Evolutionary conservation across 2,329 filamentous ascomycete species (phyloP).

Genomic region (Alternaria dauci): DNA sequence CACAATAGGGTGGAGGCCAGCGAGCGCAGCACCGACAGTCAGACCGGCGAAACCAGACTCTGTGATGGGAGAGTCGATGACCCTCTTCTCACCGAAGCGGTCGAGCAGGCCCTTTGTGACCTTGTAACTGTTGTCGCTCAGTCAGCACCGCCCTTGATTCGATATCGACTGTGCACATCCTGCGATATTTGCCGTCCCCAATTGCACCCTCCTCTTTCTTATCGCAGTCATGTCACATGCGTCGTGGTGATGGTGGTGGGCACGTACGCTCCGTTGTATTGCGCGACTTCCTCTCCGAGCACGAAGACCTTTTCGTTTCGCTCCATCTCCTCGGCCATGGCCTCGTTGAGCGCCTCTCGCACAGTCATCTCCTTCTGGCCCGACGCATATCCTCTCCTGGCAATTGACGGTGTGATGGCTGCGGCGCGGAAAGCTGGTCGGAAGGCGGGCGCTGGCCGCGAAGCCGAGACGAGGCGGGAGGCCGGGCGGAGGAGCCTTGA

Average conservation of each 20-base stretch:
- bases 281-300: slow-evolving; percentile 96
- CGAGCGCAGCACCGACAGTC: slow-evolving; percentile 91
- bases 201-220: slow-evolving; percentile 2
- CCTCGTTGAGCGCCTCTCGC: slow-evolving; percentile 96
- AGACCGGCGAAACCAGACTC: slow-evolving; percentile 95
- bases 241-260: slow-evolving; percentile 14
- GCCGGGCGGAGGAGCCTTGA: slow-evolving; percentile 71
- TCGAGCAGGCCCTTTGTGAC: slow-evolving; percentile 98
- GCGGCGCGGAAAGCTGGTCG: slow-evolving; percentile 62
- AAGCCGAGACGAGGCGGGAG: slow-evolving; percentile 67
- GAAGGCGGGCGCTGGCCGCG: slow-evolving; percentile 59
- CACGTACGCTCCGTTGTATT: slow-evolving; percentile 93
- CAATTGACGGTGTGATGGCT: slow-evolving; percentile 58
- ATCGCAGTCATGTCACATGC: slow-evolving; percentile 10
- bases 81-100: slow-evolving; percentile 94
- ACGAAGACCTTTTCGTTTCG: slow-evolving; percentile 93
- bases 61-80: slow-evolving; percentile 98
- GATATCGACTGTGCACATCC: neutral
- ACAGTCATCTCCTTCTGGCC: slow-evolving; percentile 93
- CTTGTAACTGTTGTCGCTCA: slow-evolving; percentile 75
- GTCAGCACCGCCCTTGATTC: slow-evolving; percentile 48
- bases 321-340: slow-evolving; percentile 96
- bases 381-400: slow-evolving; percentile 65
- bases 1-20: slow-evolving; percentile 92
- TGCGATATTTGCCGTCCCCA: slow-evolving; percentile 6